Evolutionary conservation across 2,329 filamentous ascomycete genomes (phyloP).

Genomic region (Escovopsis sp.): DNA sequence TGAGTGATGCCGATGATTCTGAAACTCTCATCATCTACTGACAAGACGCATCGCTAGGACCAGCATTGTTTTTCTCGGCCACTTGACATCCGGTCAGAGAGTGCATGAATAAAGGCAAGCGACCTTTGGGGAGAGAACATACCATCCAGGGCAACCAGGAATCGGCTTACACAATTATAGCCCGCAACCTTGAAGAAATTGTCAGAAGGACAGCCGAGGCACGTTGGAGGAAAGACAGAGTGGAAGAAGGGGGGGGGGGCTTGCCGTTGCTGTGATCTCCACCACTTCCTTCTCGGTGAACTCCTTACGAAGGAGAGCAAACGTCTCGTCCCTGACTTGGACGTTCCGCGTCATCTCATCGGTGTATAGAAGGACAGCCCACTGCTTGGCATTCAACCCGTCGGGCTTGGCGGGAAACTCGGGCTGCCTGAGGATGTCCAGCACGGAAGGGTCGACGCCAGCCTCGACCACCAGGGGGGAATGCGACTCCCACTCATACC

Average conservation of each 20-base stretch:
- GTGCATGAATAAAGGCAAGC: conserved; percentile 1
- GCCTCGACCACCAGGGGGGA: conserved; percentile 49
- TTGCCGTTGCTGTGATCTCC: conserved; percentile 63
- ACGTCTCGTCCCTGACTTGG: conserved; percentile 52
- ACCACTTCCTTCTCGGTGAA: conserved; percentile 63
- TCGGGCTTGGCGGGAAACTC: conserved; percentile 13
- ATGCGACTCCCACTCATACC: conserved; percentile 77
- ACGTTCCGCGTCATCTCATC: conserved; percentile 75
- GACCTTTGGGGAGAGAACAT: conserved; percentile 13
- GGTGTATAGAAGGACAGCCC: conserved; percentile 56
- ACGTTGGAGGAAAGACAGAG: neutral
- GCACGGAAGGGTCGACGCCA: conserved; percentile 37
- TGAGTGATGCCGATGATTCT: neutral
- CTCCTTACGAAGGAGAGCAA: conserved; percentile 42
- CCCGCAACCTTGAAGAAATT: conserved; percentile 36
- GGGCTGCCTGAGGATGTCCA: conserved; percentile 29
- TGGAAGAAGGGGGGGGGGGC: conserved; percentile 8
- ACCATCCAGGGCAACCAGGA: conserved; percentile 70
- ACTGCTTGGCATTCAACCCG: conserved; percentile 43
- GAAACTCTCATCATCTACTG: too few relatives aligned
- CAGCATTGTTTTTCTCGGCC: conserved; percentile 40
- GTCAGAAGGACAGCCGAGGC: neutral
- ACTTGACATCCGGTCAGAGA: conserved; percentile 24
- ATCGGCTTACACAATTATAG: conserved; percentile 77
- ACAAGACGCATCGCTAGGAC: conserved; percentile 23